Conservation (phyloP, 495 filamentous ascomycete genomes). For the Trichoderma virens region DNA sequence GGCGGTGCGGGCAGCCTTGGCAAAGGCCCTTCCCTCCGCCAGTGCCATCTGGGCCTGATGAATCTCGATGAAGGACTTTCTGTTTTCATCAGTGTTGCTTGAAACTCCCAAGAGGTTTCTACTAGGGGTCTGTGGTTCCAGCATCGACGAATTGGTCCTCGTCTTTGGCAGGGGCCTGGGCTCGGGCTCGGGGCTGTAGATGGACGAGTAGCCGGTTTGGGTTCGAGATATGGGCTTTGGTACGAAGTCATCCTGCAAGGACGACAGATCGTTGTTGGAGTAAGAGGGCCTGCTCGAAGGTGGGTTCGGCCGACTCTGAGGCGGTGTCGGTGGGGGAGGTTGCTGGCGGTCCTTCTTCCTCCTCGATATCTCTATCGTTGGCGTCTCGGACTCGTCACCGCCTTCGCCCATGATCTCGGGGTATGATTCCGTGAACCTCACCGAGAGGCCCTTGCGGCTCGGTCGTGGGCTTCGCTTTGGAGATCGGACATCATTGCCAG, state of each 20-base stretch:
- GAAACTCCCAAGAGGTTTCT: neutral
- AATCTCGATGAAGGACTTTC: slow-evolving; percentile 44
- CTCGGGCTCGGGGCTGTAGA: slow-evolving; percentile 19
- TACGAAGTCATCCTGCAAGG: slow-evolving; percentile 24
- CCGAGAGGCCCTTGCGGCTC: slow-evolving; percentile 52
- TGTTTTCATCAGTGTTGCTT: slow-evolving; percentile 27
- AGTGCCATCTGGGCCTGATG: slow-evolving; percentile 65
- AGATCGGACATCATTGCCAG: slow-evolving; percentile 24
- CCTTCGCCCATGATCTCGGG: slow-evolving; percentile 81
- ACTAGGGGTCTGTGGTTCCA: neutral
- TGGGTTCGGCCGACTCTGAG: slow-evolving; percentile 15
- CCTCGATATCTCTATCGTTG: slow-evolving; percentile 58
- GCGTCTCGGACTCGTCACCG: slow-evolving; percentile 70
- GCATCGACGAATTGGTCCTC: neutral
- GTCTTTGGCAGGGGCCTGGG: slow-evolving; percentile 10
- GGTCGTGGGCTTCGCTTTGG: slow-evolving; percentile 16
- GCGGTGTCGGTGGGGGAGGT: slow-evolving; percentile 22
- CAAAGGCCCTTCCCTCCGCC: slow-evolving; percentile 64
- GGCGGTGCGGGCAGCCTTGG: slow-evolving; percentile 37
- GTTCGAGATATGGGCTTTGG: slow-evolving; percentile 35
- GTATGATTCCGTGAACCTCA: slow-evolving; percentile 58
- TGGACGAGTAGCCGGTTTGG: slow-evolving; percentile 40
- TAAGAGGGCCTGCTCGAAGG: slow-evolving; percentile 16
- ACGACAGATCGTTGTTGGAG: slow-evolving; percentile 12
- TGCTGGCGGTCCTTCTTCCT: slow-evolving; percentile 27